Evolutionary conservation across 2,329 filamentous ascomycete species (phyloP), one percentile per base, ranked within the genome.

Genomic region (Ophiosphaerella korrae): DNA sequence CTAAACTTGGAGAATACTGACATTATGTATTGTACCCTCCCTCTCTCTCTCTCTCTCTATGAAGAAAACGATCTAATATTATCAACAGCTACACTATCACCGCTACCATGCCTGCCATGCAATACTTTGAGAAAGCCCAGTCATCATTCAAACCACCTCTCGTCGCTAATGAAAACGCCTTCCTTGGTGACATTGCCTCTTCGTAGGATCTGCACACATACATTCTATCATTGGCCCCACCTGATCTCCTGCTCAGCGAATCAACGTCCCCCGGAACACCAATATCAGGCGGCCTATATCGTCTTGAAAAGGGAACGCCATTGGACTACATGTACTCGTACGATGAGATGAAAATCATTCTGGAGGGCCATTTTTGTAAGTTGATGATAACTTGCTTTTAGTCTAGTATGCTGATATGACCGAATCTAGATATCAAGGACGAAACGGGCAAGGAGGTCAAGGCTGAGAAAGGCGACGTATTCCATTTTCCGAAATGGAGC

Each of bases 271-370:
- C 81, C 12, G 79, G 82, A 9, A 83, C 81, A 62, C 86, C 86
- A 51, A 82, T 88, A 52, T 83, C 82, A 0, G 77, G 78, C 7
- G 87, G 87, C 18, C 82, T 89, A 67, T 89, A 88, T 76, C 80
- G 86, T 11, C 77, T 89, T 9, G 84, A 88, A 63, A 86, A 87
- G 59, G 86, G 86, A 61, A 84, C 84, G 3, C 83, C 85, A 1
- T 79, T 89, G 14, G 83, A 85, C 7, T 89, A 89, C 75, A 83
- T 80, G 29, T 89, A 89, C 73, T 84, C 78, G 35, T 89, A 88
- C 72, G 82, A 89, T 64, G 87, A 89, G 77, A 87, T 88, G 83
- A 89, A 89, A 77, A 87, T 89, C 66, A 86, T 89, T 57, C 73
- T 89, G 8, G 86, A 88, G 62, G 87, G 86, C 12, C 79, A 82